Evolutionary conservation across 140 eudicot genomes (phyloP).

Genomic region (Anethum foeniculum): DNA sequence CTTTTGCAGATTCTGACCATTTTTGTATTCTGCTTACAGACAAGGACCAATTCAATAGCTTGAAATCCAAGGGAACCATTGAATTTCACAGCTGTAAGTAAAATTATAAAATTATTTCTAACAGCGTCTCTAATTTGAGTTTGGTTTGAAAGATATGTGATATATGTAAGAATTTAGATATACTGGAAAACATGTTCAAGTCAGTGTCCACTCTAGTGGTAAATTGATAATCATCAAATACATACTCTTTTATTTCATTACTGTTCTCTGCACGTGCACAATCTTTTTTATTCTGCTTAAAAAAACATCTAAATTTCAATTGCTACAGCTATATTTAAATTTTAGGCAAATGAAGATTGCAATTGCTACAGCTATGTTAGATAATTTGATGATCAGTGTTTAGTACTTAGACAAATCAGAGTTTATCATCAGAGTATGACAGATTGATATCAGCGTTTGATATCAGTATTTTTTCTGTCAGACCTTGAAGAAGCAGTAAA

Average conservation of each 20-base stretch:
- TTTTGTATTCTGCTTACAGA: slow-evolving; percentile 32
- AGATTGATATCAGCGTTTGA: too few species aligned
- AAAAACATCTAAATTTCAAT: slow-evolving; percentile 4
- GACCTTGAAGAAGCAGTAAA: too few species aligned
- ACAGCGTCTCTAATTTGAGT: background rate
- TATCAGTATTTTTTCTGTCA: too few species aligned
- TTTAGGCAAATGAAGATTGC: slow-evolving; percentile 86
- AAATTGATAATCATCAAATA: background rate
- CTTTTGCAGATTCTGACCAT: background rate
- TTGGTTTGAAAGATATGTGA: background rate
- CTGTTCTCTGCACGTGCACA: background rate
- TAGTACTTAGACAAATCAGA: too few species aligned
- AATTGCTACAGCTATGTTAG: slow-evolving; percentile 80
- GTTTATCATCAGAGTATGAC: too few species aligned
- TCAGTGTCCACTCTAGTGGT: background rate
- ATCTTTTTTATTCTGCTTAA: background rate
- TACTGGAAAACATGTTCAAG: background rate
- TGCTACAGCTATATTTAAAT: background rate
- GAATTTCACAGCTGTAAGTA: slow-evolving; percentile 91
- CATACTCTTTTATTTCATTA: background rate
- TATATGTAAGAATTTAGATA: background rate
- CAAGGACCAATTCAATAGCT: slow-evolving; percentile 80
- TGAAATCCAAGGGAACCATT: slow-evolving; percentile 99
- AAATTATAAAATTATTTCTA: background rate
- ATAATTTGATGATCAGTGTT: too few species aligned